Evolutionary conservation across 345 rosid genomes (phyloP).

Genomic region (Combretum micranthum): DNA sequence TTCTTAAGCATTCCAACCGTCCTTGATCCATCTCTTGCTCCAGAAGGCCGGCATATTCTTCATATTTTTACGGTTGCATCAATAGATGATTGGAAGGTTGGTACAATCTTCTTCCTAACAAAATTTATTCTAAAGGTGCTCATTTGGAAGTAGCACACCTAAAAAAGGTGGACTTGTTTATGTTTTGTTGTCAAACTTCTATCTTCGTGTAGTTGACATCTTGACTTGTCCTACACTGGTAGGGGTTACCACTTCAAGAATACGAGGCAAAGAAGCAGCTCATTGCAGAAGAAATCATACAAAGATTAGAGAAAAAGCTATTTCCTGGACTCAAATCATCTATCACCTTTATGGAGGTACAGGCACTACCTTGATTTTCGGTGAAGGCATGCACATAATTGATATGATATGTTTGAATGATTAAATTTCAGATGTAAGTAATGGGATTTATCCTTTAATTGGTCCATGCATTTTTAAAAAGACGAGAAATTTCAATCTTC

Average conservation of each 20-base stretch:
- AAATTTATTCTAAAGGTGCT: too few relatives aligned
- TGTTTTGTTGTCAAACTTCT: too few relatives aligned
- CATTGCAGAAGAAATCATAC: slow-evolving; percentile 52
- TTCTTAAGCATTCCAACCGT: slow-evolving; percentile 93
- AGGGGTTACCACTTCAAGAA: slow-evolving; percentile 72
- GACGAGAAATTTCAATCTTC: background rate
- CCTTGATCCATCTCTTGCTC: slow-evolving; percentile 87
- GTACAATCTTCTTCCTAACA: background rate
- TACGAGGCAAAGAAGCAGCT: slow-evolving; percentile 73
- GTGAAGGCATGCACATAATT: too few relatives aligned
- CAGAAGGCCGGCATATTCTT: slow-evolving; percentile 71
- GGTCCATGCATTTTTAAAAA: background rate
- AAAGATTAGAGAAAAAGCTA: slow-evolving; percentile 74
- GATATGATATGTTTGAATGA: too few relatives aligned
- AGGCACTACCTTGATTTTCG: background rate
- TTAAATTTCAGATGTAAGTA: too few relatives aligned
- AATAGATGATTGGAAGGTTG: slow-evolving; percentile 86
- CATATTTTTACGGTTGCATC: slow-evolving; percentile 88
- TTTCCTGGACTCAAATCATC: slow-evolving; percentile 78
- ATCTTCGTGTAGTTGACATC: too few relatives aligned
- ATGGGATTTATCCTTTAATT: too few relatives aligned
- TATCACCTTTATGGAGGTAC: slow-evolving; percentile 77
- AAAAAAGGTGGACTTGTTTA: slow-evolving; percentile 3
- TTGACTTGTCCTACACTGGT: background rate
- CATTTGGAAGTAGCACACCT: too few relatives aligned